A percentile compares a stretch with the other conserved stretches of the same genome.
phyloP scores from a whole-genome alignment of 305 asterid genomes.

The Fraxinus velutina region DNA sequence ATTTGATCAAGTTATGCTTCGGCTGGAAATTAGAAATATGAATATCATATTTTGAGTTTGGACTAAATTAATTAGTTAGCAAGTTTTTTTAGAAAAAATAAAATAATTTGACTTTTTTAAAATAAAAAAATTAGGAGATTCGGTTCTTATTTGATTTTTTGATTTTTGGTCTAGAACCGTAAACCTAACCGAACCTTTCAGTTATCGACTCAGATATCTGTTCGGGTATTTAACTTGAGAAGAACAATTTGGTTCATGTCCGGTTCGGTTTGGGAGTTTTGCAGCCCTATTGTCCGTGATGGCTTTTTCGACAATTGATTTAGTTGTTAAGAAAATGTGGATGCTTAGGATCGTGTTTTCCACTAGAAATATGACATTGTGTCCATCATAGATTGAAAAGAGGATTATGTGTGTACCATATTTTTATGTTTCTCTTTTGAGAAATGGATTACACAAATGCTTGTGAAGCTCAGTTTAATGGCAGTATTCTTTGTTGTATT shows the following conservation, averaged over 20 bases:
- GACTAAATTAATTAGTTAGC: not conserved
- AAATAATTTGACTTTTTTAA: not conserved
- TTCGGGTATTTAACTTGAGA: no score
- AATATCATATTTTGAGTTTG: not conserved
- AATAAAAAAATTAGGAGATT: not conserved
- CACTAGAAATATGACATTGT: not conserved
- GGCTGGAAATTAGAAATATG: not conserved
- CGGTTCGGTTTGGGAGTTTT: not conserved
- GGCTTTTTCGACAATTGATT: not conserved
- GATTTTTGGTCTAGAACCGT: not conserved
- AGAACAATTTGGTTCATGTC: no score
- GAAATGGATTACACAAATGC: not conserved
- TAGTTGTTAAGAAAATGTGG: not conserved
- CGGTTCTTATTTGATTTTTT: no score
- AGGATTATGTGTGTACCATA: not conserved
- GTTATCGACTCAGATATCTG: no score
- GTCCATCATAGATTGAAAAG: not conserved
- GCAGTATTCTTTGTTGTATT: not conserved
- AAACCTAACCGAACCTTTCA: no score
- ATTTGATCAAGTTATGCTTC: not conserved
- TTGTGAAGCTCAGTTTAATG: not conserved
- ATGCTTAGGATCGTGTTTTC: not conserved
- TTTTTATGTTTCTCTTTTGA: not conserved
- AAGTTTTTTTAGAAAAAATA: no score
- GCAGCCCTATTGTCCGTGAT: not conserved